Evolutionary conservation across 2,329 filamentous ascomycete species (phyloP).

Genomic region (Microdochium trichocladiopsis): DNA sequence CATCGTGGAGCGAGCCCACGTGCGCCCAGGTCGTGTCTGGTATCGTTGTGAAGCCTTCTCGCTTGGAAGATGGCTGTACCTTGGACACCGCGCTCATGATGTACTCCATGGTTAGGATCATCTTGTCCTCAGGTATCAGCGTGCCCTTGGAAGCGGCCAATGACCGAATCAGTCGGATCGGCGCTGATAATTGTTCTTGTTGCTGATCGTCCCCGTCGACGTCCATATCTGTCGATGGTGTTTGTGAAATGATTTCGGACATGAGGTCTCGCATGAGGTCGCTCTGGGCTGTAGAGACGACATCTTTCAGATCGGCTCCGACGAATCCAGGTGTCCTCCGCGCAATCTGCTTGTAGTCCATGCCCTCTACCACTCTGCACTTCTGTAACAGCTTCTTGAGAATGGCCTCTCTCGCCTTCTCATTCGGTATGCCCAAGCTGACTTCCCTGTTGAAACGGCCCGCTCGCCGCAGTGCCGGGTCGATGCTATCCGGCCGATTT

Average conservation of each 20-base stretch:
- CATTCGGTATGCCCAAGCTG: constrained; percentile 80
- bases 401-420: constrained; percentile 70
- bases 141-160: neutral
- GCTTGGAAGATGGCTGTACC: constrained; percentile 74
- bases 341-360: constrained; percentile 69
- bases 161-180: neutral
- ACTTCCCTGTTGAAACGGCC: constrained; percentile 79
- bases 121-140: constrained; percentile 1
- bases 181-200: neutral
- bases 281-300: constrained; percentile 40
- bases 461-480: constrained; percentile 66
- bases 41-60: constrained; percentile 91
- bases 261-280: constrained; percentile 20
- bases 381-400: constrained; percentile 64
- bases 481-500: constrained; percentile 78
- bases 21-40: constrained; percentile 90
- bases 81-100: constrained; percentile 70
- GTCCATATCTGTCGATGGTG: constrained; percentile 34
- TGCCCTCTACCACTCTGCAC: constrained; percentile 55
- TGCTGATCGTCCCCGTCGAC: constrained; percentile 31
- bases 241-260: constrained; percentile 4
- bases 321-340: constrained; percentile 89
- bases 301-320: constrained; percentile 73
- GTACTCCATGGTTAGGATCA: constrained; percentile 42
- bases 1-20: constrained; percentile 75